Conservation (phyloP, 1,284 basidiomycete species). For the Apiotrichum laibachii region DNA sequence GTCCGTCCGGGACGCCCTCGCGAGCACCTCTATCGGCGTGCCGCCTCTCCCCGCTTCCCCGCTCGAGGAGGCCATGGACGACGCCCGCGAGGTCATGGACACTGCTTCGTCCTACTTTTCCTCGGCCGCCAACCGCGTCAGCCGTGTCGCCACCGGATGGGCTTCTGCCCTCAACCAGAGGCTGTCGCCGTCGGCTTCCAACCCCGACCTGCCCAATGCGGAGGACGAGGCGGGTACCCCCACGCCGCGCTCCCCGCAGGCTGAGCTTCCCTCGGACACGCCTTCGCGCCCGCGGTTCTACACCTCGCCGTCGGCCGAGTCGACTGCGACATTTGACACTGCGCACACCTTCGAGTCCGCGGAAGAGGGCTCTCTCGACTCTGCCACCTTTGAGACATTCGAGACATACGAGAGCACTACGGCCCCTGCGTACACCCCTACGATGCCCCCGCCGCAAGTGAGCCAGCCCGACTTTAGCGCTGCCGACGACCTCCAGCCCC, state of each 20-base stretch:
- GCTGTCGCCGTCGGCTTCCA: not conserved
- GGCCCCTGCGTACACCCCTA: not conserved
- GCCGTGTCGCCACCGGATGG: not conserved
- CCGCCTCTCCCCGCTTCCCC: not conserved
- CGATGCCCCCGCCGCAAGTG: not conserved
- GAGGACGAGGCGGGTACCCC: not conserved
- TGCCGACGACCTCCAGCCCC: not conserved
- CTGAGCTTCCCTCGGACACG: not conserved
- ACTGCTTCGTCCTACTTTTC: conserved; percentile 1
- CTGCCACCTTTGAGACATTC: conserved; percentile 5
- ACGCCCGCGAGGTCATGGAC: not conserved
- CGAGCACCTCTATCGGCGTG: not conserved
- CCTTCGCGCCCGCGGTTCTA: not conserved
- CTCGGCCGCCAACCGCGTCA: conserved; percentile 6
- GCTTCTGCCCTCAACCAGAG: not conserved
- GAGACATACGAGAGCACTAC: not conserved
- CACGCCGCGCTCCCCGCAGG: not conserved
- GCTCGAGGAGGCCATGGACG: not conserved
- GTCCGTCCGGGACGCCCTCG: not conserved
- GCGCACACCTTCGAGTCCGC: conserved; percentile 1
- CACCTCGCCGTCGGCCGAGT: not conserved
- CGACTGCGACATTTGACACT: conserved; percentile 1
- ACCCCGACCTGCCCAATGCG: not conserved
- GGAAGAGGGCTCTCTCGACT: conserved; percentile 6
- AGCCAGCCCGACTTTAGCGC: not conserved